Conservation (phyloP, 2,329 filamentous ascomycete species). For the Xylaria sp. region DNA sequence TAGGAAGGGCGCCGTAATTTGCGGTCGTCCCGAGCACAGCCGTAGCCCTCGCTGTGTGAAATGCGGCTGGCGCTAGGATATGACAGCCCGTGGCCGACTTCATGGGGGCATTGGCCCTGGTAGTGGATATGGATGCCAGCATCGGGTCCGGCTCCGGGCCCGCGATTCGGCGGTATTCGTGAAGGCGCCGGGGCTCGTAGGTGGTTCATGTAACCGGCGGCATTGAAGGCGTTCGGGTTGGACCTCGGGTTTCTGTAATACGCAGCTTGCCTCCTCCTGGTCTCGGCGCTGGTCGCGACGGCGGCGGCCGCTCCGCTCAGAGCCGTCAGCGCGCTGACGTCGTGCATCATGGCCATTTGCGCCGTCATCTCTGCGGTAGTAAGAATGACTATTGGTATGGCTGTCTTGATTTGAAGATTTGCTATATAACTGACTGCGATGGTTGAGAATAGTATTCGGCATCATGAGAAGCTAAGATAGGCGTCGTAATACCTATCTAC, state of each 20-base stretch:
- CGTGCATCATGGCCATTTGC: background rate
- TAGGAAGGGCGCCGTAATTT: slow-evolving; percentile 1
- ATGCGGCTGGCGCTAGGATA: background rate
- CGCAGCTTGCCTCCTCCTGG: background rate
- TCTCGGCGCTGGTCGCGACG: slow-evolving; percentile 14
- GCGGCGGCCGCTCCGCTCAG: slow-evolving; percentile 13
- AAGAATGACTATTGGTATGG: slow-evolving; percentile 11
- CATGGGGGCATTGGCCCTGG: slow-evolving; percentile 23
- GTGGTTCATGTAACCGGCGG: slow-evolving; percentile 34
- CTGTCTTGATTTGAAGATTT: background rate
- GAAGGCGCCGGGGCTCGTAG: slow-evolving; percentile 23
- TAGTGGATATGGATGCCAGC: slow-evolving; percentile 34
- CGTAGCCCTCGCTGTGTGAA: background rate
- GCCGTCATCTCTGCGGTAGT: background rate
- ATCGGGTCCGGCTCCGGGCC: slow-evolving; percentile 3
- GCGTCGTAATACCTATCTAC: background rate
- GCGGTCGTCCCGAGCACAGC: background rate
- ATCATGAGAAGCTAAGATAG: background rate
- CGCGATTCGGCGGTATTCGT: background rate
- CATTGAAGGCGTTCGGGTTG: background rate
- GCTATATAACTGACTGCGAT: background rate
- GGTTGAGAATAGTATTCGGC: background rate
- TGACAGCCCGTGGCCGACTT: background rate
- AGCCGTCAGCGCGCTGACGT: slow-evolving; percentile 3
- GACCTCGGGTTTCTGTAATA: background rate